Evolutionary conservation across 768 basidiomycete species (phyloP).

Genomic region (Psilocybe cyanescens): DNA sequence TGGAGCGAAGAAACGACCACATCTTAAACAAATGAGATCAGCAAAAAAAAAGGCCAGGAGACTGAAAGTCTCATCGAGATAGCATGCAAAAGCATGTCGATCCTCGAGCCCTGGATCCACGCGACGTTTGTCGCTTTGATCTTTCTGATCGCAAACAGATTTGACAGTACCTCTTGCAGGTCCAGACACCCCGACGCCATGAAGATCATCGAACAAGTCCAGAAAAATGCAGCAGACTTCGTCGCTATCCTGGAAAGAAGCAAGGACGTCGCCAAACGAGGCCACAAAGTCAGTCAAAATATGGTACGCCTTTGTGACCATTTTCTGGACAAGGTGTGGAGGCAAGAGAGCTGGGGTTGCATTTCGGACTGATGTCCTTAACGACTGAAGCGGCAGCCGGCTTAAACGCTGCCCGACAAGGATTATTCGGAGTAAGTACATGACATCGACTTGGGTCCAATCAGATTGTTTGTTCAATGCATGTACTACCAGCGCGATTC

Average conservation of each 20-base stretch:
- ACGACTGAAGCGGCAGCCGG: not conserved
- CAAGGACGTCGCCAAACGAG: constrained; percentile 9
- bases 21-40: not conserved
- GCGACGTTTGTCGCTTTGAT: not conserved
- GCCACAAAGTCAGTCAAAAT: constrained; percentile 6
- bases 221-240: not conserved
- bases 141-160: not conserved
- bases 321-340: not conserved
- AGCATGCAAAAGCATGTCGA: constrained; percentile 5
- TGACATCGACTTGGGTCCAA: not conserved
- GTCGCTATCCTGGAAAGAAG: constrained; percentile 1
- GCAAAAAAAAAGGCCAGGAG: not conserved
- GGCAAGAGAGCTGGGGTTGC: not conserved
- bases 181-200: not conserved
- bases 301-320: constrained; percentile 6
- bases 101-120: constrained; percentile 12
- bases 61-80: not conserved
- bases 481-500: not conserved
- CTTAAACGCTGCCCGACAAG: not conserved
- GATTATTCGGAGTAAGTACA: not conserved
- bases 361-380: constrained; percentile 1
- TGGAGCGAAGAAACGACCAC: not conserved
- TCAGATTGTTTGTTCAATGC: not conserved
- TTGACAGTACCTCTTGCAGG: not conserved
- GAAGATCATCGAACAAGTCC: not conserved